These are phyloP conservation scores for Phytophthora gonapodyides DNA, from an alignment of 352 stramenopile genomes.

Conservation along the genomic window DNA sequence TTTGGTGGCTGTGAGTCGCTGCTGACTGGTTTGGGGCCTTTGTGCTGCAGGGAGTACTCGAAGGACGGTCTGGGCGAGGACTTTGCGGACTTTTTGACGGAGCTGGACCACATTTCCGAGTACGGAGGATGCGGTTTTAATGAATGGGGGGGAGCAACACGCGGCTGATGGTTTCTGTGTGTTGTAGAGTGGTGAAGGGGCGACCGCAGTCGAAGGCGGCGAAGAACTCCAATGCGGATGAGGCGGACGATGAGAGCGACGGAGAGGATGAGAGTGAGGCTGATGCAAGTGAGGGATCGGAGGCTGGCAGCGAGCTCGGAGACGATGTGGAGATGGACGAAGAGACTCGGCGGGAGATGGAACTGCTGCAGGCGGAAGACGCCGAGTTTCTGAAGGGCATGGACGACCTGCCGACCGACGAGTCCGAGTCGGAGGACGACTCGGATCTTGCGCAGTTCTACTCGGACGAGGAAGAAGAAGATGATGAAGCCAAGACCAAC, in stretches of 20 bases:
- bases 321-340: conserved; percentile 78
- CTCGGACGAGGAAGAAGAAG: conserved; percentile 54
- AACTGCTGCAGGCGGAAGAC: conserved; percentile 77
- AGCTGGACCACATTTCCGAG: conserved; percentile 78
- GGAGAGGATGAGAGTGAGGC: conserved; percentile 32
- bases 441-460: conserved; percentile 68
- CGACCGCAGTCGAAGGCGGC: conserved; percentile 25
- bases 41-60: conserved; percentile 62
- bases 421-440: conserved; percentile 76
- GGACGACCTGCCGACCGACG: conserved; percentile 84
- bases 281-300: conserved; percentile 33
- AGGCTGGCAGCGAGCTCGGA: conserved; percentile 30
- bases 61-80: conserved; percentile 82
- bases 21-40: conserved; percentile 17
- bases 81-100: conserved; percentile 79
- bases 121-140: conserved; percentile 20
- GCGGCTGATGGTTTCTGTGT: neutral
- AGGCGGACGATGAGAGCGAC: conserved; percentile 29
- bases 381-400: conserved; percentile 83
- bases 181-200: conserved; percentile 65
- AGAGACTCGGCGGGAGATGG: conserved; percentile 76
- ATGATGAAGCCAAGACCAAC: conserved; percentile 56
- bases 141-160: conserved; percentile 1
- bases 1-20: neutral
- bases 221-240: conserved; percentile 12